phyloP scores from a whole-genome alignment of 148 eudicot genomes.

The Pharnaceum exiguum region DNA sequence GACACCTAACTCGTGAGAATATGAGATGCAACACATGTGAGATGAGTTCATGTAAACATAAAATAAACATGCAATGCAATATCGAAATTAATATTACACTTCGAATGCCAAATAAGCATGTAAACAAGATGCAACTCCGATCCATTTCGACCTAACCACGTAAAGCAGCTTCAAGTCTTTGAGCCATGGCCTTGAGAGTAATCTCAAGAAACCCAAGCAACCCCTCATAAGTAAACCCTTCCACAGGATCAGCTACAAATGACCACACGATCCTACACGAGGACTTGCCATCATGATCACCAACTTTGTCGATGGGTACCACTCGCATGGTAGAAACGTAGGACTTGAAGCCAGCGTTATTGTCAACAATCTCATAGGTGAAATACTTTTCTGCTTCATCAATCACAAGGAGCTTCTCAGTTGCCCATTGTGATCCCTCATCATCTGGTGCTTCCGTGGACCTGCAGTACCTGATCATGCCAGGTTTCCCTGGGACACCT shows the following conservation, averaged over 20 bases:
- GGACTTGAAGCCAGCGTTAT: slow-evolving; percentile 26
- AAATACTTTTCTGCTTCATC: slow-evolving; percentile 28
- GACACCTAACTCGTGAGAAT: too few relatives aligned
- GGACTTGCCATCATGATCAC: neutral
- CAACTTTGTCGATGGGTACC: neutral
- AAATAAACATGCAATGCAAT: too few relatives aligned
- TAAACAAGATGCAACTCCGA: neutral
- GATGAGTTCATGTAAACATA: too few relatives aligned
- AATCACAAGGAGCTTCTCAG: slow-evolving; percentile 33
- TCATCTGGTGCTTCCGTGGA: slow-evolving; percentile 10
- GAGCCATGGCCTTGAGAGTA: slow-evolving; percentile 20
- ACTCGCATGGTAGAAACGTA: slow-evolving; percentile 29
- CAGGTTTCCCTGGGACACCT: slow-evolving; percentile 31
- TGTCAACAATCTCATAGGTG: slow-evolving; percentile 31
- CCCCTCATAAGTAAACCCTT: slow-evolving; percentile 21
- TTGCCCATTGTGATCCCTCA: slow-evolving; percentile 24
- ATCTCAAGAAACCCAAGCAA: slow-evolving; percentile 9
- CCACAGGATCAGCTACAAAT: slow-evolving; percentile 36
- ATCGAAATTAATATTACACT: too few relatives aligned
- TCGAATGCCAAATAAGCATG: too few relatives aligned
- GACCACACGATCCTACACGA: slow-evolving; percentile 39
- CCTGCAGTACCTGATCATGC: slow-evolving; percentile 42
- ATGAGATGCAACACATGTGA: too few relatives aligned
- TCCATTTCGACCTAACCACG: neutral
- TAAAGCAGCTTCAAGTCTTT: slow-evolving; percentile 21